A percentile compares a stretch with the other conserved stretches of the same genome.
These are phyloP conservation scores for Flaveria robusta DNA, from an alignment of 129 eudicot genomes.

Conservation along the genomic window DNA sequence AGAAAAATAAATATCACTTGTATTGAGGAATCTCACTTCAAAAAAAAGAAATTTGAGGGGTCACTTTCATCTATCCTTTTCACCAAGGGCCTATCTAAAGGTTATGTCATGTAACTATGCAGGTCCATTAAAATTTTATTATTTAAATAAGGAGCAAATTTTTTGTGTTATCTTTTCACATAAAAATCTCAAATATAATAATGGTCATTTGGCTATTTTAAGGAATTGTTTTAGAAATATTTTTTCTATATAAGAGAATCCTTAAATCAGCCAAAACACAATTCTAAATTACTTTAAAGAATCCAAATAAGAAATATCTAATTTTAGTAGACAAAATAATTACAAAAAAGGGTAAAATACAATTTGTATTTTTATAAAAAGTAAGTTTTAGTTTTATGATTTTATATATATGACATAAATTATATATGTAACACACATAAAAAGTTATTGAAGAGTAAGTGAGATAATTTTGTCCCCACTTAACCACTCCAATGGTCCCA, in stretches of 20 bases:
- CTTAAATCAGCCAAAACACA: not conserved
- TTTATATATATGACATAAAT: not conserved
- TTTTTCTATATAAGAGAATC: not conserved
- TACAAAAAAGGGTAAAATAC: not conserved
- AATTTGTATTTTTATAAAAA: not conserved
- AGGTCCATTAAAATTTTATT: not conserved
- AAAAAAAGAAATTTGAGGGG: slow-evolving; percentile 7
- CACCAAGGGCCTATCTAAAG: slow-evolving; percentile 32
- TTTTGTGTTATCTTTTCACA: slow-evolving; percentile 4
- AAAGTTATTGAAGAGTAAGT: slow-evolving; percentile 19
- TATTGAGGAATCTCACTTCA: slow-evolving; percentile 17
- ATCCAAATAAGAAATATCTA: not conserved
- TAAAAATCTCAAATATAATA: slow-evolving; percentile 11
- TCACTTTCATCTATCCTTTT: slow-evolving; percentile 34
- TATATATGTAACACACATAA: not conserved
- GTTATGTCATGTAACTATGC: slow-evolving; percentile 18
- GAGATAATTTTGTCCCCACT: slow-evolving; percentile 45
- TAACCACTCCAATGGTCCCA: slow-evolving; percentile 45
- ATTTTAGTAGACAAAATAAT: not conserved
- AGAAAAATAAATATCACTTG: not conserved
- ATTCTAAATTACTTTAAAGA: not conserved
- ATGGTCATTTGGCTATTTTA: slow-evolving; percentile 15
- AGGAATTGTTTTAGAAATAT: not conserved
- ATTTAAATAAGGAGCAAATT: not conserved
- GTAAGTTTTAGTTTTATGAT: not conserved